Evolutionary conservation across 768 basidiomycete species (phyloP).

Genomic region (Lentinus brumalis): DNA sequence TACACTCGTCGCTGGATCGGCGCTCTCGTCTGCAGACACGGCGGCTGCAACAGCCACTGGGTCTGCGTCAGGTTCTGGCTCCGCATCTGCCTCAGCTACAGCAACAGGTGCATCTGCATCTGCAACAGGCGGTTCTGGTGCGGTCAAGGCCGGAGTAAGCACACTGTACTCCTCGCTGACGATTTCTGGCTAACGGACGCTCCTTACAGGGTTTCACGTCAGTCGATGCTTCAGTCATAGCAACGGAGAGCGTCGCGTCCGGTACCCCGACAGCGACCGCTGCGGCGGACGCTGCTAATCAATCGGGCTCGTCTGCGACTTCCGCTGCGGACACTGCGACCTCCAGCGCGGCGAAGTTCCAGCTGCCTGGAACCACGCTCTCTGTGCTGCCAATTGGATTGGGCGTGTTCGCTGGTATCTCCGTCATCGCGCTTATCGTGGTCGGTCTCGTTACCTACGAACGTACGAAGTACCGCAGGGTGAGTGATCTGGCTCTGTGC

Average conservation of each 20-base stretch:
- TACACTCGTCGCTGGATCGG: constrained; percentile 8
- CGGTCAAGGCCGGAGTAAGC: constrained; percentile 20
- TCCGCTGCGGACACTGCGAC: constrained; percentile 34
- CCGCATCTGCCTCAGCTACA: constrained; percentile 22
- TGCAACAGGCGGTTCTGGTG: constrained; percentile 7
- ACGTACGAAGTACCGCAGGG: constrained; percentile 85
- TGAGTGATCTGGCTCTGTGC: constrained; percentile 35
- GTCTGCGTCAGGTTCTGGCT: constrained; percentile 2
- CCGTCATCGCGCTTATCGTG: constrained; percentile 78
- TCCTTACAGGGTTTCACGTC: constrained; percentile 14
- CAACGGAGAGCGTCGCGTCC: constrained; percentile 11
- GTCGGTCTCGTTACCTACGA: constrained; percentile 87
- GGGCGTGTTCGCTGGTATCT: constrained; percentile 83
- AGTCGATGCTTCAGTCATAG: constrained; percentile 6
- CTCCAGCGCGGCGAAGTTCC: constrained; percentile 44
- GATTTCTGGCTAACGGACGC: background rate
- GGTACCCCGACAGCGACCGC: constrained; percentile 27
- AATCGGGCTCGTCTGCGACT: constrained; percentile 16
- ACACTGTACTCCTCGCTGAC: background rate
- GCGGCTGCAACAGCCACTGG: constrained; percentile 23
- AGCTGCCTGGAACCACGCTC: constrained; percentile 71
- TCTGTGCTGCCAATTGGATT: constrained; percentile 82
- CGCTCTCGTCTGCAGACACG: constrained; percentile 14
- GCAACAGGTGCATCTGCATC: constrained; percentile 17
- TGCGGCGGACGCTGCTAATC: constrained; percentile 36